Base-by-base conservation (phyloP, 2,329 filamentous ascomycete species). In the Sporothrix globosa region DNA sequence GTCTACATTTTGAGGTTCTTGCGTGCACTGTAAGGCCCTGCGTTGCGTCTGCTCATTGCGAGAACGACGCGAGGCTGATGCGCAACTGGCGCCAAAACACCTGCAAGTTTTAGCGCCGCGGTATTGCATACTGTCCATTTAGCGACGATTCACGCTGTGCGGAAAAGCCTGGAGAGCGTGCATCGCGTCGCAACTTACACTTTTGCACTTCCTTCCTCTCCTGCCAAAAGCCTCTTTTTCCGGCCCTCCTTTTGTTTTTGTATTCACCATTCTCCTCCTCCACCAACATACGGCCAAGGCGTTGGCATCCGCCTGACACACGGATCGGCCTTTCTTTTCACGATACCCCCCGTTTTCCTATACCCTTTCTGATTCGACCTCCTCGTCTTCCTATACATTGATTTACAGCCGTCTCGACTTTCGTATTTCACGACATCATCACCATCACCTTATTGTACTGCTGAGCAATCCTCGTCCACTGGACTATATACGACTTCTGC, bases 151-250 rank as follows among this genome's bases (percentile, higher is more conserved):
- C 17, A 39, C 41, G 27, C 34, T 14, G 41, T 17, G n/a, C 11
- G 14, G 34, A 69, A 65, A 52, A 56, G 60, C 68, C 50, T 56
- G 58, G 41, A 39, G n/a, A 24, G 34, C 53, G 48, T 53, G 66
- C 63, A 70, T 70, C 69, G 69, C 69, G 69, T 68, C 65, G 69
- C 69, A 56, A 67, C 69, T 68, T 67, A 53, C 58, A 63, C 46
- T 52, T 70, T 53, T 53, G 53, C 54, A 34, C 13, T 41, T 11
- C 69, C 24, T 50, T 52, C 46, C 24, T 50, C 30, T 39, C 34
- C 41, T 21, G 39, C 52, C 39, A 41, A 27, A 67, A 24, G 14
- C 9, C 9, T 7, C 19, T n/a, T 6, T n/a, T 53, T 30, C 24
- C 41, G n/a, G 58, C 17, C n/a, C 67, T 48, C 41, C 53, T 24